Evolutionary conservation across 2,329 filamentous ascomycete species (phyloP).

Genomic region (Pseudogymnoascus sp.): DNA sequence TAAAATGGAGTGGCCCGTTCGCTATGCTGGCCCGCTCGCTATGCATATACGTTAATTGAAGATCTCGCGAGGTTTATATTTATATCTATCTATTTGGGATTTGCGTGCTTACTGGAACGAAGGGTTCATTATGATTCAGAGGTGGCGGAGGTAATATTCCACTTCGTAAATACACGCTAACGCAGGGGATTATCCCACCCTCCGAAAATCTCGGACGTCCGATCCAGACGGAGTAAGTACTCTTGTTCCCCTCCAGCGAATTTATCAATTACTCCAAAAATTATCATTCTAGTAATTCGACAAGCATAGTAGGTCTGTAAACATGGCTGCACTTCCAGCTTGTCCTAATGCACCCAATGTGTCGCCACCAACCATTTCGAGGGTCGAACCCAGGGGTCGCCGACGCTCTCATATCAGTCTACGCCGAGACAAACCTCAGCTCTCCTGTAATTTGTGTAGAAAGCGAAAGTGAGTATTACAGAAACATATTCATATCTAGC

Average conservation of each 20-base stretch:
- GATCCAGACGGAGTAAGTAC: neutral
- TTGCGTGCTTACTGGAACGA: no score
- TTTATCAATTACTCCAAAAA: neutral
- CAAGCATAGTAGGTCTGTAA: neutral
- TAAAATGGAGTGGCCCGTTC: no score
- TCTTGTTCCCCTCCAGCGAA: neutral
- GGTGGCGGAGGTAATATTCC: neutral
- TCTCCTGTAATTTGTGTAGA: constrained; percentile 26
- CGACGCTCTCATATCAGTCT: constrained; percentile 20
- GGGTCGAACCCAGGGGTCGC: constrained; percentile 11
- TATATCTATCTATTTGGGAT: neutral
- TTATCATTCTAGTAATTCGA: neutral
- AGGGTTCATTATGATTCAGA: neutral
- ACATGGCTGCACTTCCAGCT: neutral
- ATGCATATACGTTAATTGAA: no score
- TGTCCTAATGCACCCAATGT: neutral
- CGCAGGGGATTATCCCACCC: neutral
- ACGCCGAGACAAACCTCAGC: constrained; percentile 27
- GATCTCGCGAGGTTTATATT: neutral
- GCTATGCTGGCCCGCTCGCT: no score
- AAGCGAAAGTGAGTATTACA: constrained; percentile 25
- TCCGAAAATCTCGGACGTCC: constrained; percentile 4
- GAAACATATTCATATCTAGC: constrained; percentile 17
- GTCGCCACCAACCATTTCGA: neutral
- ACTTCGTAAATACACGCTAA: neutral